Evolutionary conservation across 148 eudicot genomes (phyloP).

Genomic region (Bassia scoparia): DNA sequence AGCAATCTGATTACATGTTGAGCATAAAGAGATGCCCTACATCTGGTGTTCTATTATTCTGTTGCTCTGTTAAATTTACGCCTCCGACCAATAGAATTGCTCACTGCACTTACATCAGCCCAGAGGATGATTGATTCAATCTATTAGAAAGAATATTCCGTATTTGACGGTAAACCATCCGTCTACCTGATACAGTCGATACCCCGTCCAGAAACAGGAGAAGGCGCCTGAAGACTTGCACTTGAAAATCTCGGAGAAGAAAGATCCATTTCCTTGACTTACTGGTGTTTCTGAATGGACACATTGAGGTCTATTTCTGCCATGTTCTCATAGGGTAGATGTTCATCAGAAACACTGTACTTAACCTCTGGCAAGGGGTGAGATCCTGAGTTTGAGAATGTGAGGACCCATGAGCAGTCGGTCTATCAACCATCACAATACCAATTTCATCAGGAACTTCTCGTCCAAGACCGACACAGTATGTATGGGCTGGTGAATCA

Average conservation of each 20-base stretch:
- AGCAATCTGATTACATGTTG: slow-evolving; percentile 30
- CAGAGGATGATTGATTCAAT: slow-evolving; percentile 26
- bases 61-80: slow-evolving; percentile 15
- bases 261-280: slow-evolving; percentile 41
- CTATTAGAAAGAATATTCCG: slow-evolving; percentile 32
- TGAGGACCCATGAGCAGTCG: slow-evolving; percentile 53
- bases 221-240: slow-evolving; percentile 39
- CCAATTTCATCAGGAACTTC: slow-evolving; percentile 97
- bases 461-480: slow-evolving; percentile 82
- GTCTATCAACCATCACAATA: slow-evolving; percentile 95
- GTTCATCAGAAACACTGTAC: slow-evolving; percentile 33
- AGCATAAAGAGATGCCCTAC: slow-evolving; percentile 25
- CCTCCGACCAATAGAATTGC: slow-evolving; percentile 28
- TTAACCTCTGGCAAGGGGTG: slow-evolving; percentile 38
- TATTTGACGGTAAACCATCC: slow-evolving; percentile 54
- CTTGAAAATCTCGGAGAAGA: slow-evolving; percentile 44
- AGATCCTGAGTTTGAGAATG: slow-evolving; percentile 45
- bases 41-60: slow-evolving; percentile 26
- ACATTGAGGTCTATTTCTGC: slow-evolving; percentile 80
- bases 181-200: slow-evolving; percentile 37
- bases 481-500: slow-evolving; percentile 97
- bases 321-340: slow-evolving; percentile 46
- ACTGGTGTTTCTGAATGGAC: slow-evolving; percentile 64
- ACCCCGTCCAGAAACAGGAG: slow-evolving; percentile 46
- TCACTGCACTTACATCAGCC: slow-evolving; percentile 20